These are phyloP conservation scores for Nothophaeocryptopus gaeumannii DNA, from an alignment of 2,329 filamentous ascomycete species.

Conservation along the genomic window DNA sequence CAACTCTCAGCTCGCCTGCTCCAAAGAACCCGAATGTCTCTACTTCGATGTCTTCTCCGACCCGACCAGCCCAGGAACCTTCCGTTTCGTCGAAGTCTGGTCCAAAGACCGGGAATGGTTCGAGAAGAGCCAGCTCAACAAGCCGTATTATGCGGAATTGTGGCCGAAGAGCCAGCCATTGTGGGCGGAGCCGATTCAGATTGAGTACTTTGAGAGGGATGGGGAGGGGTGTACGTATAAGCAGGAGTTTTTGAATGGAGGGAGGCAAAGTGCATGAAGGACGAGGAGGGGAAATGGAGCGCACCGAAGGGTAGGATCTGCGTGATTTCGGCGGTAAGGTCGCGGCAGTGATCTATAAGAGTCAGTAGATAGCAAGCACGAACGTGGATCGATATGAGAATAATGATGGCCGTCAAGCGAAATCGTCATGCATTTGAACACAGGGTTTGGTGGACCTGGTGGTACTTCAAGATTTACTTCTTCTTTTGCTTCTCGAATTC, in stretches of 20 bases:
- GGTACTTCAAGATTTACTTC: too few relatives aligned
- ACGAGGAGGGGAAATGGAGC: too few relatives aligned
- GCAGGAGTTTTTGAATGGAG: conserved; percentile 18
- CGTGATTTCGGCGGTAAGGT: too few relatives aligned
- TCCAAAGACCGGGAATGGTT: conserved; percentile 19
- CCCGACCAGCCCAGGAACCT: conserved; percentile 12
- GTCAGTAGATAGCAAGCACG: too few relatives aligned
- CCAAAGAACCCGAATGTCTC: conserved; percentile 20
- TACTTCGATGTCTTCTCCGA: conserved; percentile 24
- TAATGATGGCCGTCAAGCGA: conserved; percentile 4
- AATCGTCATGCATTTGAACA: too few relatives aligned
- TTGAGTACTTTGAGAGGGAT: conserved; percentile 23
- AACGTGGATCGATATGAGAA: neutral
- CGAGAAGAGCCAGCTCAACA: conserved; percentile 23
- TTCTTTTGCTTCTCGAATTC: conserved; percentile 3
- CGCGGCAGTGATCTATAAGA: too few relatives aligned
- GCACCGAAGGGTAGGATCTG: too few relatives aligned
- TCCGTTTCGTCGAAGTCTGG: conserved; percentile 26
- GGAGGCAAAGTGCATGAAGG: conserved; percentile 1
- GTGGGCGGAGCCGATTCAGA: conserved; percentile 17
- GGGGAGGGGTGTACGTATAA: conserved; percentile 17
- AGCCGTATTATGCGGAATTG: conserved; percentile 20
- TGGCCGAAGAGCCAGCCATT: conserved; percentile 20
- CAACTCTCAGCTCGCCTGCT: conserved; percentile 15
- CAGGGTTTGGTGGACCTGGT: too few relatives aligned